Evolutionary conservation across 768 basidiomycete species (phyloP).

Genomic region (Calvatia gigantea): DNA sequence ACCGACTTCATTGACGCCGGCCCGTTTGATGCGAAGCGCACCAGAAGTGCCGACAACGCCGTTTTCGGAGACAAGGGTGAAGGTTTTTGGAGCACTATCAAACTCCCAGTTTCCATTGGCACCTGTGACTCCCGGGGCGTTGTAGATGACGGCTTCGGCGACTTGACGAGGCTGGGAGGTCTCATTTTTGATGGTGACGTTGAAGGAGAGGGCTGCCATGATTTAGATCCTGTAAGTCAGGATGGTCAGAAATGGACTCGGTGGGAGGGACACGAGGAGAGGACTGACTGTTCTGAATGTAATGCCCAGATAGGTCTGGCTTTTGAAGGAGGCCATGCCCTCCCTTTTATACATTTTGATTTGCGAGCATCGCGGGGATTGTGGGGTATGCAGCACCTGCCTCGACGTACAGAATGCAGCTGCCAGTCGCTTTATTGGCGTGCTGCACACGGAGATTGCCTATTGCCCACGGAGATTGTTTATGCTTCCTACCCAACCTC

Average conservation of each 20-base stretch:
- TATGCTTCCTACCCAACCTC: no score
- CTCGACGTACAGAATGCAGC: no score
- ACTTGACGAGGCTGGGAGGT: neutral
- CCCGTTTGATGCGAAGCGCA: neutral
- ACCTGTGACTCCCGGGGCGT: neutral
- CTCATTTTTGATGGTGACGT: neutral
- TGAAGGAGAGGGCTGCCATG: neutral
- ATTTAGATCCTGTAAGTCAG: neutral
- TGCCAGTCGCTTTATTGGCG: no score
- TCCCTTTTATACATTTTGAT: no score
- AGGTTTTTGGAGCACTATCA: neutral
- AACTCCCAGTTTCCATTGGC: neutral
- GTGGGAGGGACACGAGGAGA: neutral
- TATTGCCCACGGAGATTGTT: no score
- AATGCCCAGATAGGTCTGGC: no score
- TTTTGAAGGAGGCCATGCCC: no score
- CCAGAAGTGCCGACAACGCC: neutral
- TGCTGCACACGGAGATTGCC: no score
- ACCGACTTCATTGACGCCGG: neutral
- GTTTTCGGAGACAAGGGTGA: neutral
- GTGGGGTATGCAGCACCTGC: no score
- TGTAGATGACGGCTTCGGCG: neutral
- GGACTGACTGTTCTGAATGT: neutral
- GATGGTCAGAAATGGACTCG: neutral
- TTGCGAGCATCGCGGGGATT: no score